These are phyloP conservation scores for Neospermospora avenae DNA, from an alignment of 2,329 filamentous ascomycete genomes.

Conservation along the genomic window DNA sequence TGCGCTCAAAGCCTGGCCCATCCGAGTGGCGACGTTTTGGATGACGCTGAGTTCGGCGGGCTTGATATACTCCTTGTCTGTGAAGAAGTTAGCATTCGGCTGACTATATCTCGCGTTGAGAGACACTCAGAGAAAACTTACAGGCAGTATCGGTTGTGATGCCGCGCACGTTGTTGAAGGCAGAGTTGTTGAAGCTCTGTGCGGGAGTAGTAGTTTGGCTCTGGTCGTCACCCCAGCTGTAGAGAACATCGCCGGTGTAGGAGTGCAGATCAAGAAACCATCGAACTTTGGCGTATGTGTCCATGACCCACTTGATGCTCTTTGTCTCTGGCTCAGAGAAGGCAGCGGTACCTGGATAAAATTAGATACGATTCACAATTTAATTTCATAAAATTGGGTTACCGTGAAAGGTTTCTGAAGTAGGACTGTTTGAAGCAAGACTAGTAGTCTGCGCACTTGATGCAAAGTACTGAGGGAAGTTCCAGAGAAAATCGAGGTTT, in stretches of 20 bases:
- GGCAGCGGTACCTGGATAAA: slow-evolving; percentile 41
- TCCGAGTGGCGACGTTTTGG: slow-evolving; percentile 34
- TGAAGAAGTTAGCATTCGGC: slow-evolving; percentile 21
- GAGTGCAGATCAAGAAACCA: slow-evolving; percentile 61
- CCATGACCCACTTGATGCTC: slow-evolving; percentile 51
- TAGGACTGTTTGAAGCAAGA: slow-evolving; percentile 42
- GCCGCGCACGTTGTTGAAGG: slow-evolving; percentile 51
- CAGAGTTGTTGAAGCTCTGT: slow-evolving; percentile 51
- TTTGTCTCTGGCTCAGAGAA: slow-evolving; percentile 56
- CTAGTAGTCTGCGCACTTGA: slow-evolving; percentile 36
- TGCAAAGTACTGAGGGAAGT: slow-evolving; percentile 45
- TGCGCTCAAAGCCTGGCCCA: slow-evolving; percentile 40
- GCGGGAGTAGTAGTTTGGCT: slow-evolving; percentile 43
- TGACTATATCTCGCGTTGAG: slow-evolving; percentile 45
- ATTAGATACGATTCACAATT: slow-evolving; percentile 2
- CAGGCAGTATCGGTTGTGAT: slow-evolving; percentile 38
- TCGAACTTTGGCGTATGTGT: slow-evolving; percentile 46
- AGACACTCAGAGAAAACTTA: slow-evolving; percentile 32
- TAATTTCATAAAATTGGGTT: not conserved
- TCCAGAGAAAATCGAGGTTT: slow-evolving; percentile 57
- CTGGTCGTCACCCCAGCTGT: slow-evolving; percentile 56
- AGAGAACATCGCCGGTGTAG: slow-evolving; percentile 49
- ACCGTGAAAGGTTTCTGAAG: slow-evolving; percentile 32
- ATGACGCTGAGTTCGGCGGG: slow-evolving; percentile 37
- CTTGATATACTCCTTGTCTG: slow-evolving; percentile 44